Evolutionary conservation across 306 rosid genomes (phyloP), one percentile per base, ranked within the genome.

Genomic region (Begonia masoniana): DNA sequence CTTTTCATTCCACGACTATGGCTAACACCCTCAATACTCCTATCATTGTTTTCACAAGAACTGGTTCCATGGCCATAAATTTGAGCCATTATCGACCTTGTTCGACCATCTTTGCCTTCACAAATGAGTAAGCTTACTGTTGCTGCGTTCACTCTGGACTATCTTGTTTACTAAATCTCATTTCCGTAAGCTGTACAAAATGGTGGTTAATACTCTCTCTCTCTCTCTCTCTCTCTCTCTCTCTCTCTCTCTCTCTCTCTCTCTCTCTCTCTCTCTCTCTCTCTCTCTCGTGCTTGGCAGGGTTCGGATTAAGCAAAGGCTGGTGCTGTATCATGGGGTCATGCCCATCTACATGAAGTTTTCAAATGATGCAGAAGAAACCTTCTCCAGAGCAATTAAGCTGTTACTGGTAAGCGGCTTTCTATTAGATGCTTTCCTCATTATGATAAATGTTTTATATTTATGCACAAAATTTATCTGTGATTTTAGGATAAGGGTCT

Each of bases 101-200:
- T 76, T 91, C 96, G 46, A 82, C 96, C 55, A 81, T 82, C 71
- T 91, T 91, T 77, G 95, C 97, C 68, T 91, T 91, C 84, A 91
- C 97, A 55, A 87, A 91, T 56, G 83, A 82, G 97, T 91, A 72
- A 85, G 97, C 72, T 47, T 59, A 43, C 46, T 57, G 15, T 5
- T 31, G 0, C 9, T 31, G 3, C 39, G 2, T 31, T 31, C 9
- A 7, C 39, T 31, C 24, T 21, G 3, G 24, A 2, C 24, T 21
- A 21, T 21, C 24, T 21, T 21, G 24, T 2, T 21, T 21, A 21
- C 24, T 21, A 21, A 4, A 31, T 31, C 39, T 31, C 39, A 31
- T 31, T 4, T 31, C 39, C 39, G 9, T 21, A 21, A 21, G 39
- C 39, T 31, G 7, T 3, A 7, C 39, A 31, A 31, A 31, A 21